A percentile compares a stretch with the other conserved stretches of the same genome.
These are phyloP conservation scores for Ogataea minuta DNA, from an alignment of 805 yeast species.

Conservation along the genomic window DNA sequence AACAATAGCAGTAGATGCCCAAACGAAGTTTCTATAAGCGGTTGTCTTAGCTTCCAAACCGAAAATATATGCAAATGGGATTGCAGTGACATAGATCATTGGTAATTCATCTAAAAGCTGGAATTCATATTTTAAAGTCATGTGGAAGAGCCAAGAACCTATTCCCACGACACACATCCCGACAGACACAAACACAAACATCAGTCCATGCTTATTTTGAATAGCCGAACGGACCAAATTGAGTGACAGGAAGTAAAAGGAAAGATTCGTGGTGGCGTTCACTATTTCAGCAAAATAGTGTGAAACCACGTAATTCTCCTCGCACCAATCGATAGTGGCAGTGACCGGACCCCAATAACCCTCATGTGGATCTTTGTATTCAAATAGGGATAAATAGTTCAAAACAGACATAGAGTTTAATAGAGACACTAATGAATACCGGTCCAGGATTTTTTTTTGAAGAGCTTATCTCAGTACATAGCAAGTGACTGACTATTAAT, in stretches of 20 bases:
- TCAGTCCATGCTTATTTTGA: slow-evolving; percentile 57
- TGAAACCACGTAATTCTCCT: slow-evolving; percentile 89
- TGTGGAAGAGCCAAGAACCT: slow-evolving; percentile 93
- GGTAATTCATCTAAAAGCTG: slow-evolving; percentile 92
- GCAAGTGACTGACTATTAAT: too few species aligned
- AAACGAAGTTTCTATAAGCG: slow-evolving; percentile 11
- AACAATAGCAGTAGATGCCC: slow-evolving; percentile 13
- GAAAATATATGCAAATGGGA: slow-evolving; percentile 56
- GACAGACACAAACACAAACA: slow-evolving; percentile 65
- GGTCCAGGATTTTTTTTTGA: background rate
- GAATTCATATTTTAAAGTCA: slow-evolving; percentile 84
- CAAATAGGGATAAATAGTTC: slow-evolving; percentile 9
- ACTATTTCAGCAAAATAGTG: slow-evolving; percentile 83
- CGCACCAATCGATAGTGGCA: slow-evolving; percentile 97
- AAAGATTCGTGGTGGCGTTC: slow-evolving; percentile 77
- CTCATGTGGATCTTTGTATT: slow-evolving; percentile 24
- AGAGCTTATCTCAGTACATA: background rate
- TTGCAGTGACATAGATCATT: slow-evolving; percentile 93
- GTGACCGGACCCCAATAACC: slow-evolving; percentile 82
- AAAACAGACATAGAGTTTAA: background rate
- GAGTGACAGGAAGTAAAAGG: slow-evolving; percentile 41
- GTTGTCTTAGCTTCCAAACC: slow-evolving; percentile 21
- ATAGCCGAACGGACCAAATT: slow-evolving; percentile 48
- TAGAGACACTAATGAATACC: background rate
- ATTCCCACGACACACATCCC: slow-evolving; percentile 87